Percentiles rank a stretch among this genome's conserved stretches.
Conservation (phyloP, 768 basidiomycete genomes). For the Hirschioporus abietinus region DNA sequence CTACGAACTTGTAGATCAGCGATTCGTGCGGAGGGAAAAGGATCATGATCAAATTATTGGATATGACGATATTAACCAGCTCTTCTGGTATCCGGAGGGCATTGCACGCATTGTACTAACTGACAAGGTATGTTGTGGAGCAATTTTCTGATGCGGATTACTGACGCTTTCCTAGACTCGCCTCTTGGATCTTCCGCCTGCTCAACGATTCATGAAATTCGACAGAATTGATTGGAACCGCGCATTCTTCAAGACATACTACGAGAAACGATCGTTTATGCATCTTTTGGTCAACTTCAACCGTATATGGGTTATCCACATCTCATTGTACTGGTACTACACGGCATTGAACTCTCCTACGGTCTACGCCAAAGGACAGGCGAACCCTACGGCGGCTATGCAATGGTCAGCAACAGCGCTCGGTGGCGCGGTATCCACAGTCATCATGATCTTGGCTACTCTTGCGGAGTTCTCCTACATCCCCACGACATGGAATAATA, state of each 20-base stretch:
- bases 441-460: constrained; percentile 95
- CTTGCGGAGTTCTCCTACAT: constrained; percentile 96
- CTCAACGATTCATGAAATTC: constrained; percentile 95
- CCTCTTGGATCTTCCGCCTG: constrained; percentile 84
- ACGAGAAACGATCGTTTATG: constrained; percentile 93
- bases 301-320: constrained; percentile 97
- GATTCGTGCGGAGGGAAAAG: constrained; percentile 87
- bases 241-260: constrained; percentile 99
- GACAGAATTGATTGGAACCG: constrained; percentile 95
- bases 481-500: constrained; percentile 98
- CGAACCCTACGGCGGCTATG: constrained; percentile 65
- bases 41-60: constrained; percentile 96
- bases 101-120: constrained; percentile 85
- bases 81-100: constrained; percentile 99
- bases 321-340: constrained; percentile 94
- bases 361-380: constrained; percentile 59
- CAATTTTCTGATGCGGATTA: not conserved
- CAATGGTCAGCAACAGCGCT: constrained; percentile 92
- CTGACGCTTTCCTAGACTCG: constrained; percentile 53
- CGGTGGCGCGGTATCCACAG: constrained; percentile 91
- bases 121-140: constrained; percentile 64
- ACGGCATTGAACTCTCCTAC: constrained; percentile 90
- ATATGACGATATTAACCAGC: constrained; percentile 97
- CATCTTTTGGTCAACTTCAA: constrained; percentile 99
- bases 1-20: constrained; percentile 93